Conservation (phyloP, 208 protist genomes). For the Crithidia acanthocephali region DNA sequence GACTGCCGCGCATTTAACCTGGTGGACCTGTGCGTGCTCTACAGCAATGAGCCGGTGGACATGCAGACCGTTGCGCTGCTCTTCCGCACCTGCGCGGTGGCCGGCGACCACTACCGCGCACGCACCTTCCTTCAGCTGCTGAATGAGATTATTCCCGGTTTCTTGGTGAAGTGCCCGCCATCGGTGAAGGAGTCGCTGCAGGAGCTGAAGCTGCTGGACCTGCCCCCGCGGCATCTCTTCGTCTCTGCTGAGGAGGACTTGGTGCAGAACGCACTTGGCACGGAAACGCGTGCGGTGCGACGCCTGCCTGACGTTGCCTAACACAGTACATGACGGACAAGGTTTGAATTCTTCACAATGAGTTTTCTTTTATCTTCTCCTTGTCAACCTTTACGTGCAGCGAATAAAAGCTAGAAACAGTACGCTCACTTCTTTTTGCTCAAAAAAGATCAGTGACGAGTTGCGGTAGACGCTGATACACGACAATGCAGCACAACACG, state of each 20-base stretch:
- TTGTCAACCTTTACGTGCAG: not conserved
- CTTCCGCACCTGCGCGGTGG: constrained; percentile 76
- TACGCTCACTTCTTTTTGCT: no score
- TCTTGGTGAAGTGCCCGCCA: constrained; percentile 67
- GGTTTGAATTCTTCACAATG: not conserved
- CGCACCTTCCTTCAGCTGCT: constrained; percentile 76
- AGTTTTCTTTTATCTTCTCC: constrained; percentile 1
- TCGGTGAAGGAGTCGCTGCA: constrained; percentile 57
- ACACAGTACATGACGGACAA: not conserved
- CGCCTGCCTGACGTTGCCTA: constrained; percentile 26
- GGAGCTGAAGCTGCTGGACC: constrained; percentile 62
- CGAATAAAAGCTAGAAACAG: no score
- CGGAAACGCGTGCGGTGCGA: constrained; percentile 18
- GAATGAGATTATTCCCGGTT: constrained; percentile 78
- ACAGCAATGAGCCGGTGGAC: constrained; percentile 76
- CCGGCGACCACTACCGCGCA: constrained; percentile 81
- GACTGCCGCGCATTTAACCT: constrained; percentile 90
- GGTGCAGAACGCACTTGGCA: constrained; percentile 38
- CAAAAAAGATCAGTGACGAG: no score
- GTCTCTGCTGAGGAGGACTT: constrained; percentile 47
- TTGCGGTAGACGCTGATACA: no score
- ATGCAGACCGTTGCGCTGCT: constrained; percentile 75
- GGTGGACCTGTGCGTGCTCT: constrained; percentile 85
- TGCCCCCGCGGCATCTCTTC: constrained; percentile 66
- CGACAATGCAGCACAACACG: no score